A percentile compares a stretch with the other conserved stretches of the same genome.
These are phyloP conservation scores for Leccinum boreale DNA, from an alignment of 768 basidiomycete species.

Conservation along the genomic window DNA sequence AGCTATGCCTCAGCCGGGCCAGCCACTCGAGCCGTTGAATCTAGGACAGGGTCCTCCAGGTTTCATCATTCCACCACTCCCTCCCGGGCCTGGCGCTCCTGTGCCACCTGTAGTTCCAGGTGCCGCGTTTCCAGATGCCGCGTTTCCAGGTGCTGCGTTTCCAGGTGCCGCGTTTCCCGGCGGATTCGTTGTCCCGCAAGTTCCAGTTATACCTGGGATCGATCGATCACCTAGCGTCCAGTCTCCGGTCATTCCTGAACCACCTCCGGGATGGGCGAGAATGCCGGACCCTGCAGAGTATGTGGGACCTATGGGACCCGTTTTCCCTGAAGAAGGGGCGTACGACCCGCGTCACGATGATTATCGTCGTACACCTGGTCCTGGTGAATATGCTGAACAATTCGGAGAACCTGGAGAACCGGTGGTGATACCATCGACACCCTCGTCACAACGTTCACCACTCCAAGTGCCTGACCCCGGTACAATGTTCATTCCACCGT, in stretches of 20 bases:
- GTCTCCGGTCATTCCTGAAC: slow-evolving; percentile 28
- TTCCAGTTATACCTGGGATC: slow-evolving; percentile 24
- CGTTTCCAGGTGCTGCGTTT: not conserved
- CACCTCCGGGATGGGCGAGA: slow-evolving; percentile 9
- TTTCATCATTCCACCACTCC: slow-evolving; percentile 25
- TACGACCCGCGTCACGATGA: not conserved
- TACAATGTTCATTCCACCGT: slow-evolving; percentile 12
- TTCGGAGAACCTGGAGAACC: slow-evolving; percentile 14
- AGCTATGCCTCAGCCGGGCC: slow-evolving; percentile 24
- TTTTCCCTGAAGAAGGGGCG: slow-evolving; percentile 36
- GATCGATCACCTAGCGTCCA: slow-evolving; percentile 2
- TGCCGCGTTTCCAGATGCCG: slow-evolving; percentile 5
- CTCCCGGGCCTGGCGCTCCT: slow-evolving; percentile 11
- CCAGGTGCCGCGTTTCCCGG: slow-evolving; percentile 11
- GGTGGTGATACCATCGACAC: slow-evolving; percentile 23
- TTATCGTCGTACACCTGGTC: slow-evolving; percentile 3
- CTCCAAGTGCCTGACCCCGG: slow-evolving; percentile 19
- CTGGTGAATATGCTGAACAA: slow-evolving; percentile 4
- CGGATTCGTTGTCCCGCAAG: slow-evolving; percentile 20
- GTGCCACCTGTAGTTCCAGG: slow-evolving; percentile 17
- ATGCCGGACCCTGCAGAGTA: slow-evolving; percentile 25
- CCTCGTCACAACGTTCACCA: slow-evolving; percentile 14
- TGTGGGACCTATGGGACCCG: slow-evolving; percentile 20
- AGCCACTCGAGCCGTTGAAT: not conserved
- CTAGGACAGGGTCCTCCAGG: slow-evolving; percentile 11